Percentiles rank a stretch among this genome's conserved stretches.
Conservation (phyloP, 164 flowering plant species). For the Sextonia rubra region DNA sequence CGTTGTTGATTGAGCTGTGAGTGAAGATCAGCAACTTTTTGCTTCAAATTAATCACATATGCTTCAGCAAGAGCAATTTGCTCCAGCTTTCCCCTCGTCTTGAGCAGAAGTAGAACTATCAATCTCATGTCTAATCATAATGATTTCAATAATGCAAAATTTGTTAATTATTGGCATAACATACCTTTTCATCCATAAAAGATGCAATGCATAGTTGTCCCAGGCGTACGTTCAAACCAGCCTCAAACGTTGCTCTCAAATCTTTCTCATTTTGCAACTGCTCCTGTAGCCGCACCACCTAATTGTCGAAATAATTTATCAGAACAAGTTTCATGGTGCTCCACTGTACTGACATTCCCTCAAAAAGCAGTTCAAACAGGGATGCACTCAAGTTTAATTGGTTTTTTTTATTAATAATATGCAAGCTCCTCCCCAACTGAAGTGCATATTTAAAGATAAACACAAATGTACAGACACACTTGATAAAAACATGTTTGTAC, state of each 20-base stretch:
- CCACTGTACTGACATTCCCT: background rate
- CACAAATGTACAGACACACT: background rate
- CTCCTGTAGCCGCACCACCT: conserved; percentile 77
- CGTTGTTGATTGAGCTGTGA: conserved; percentile 48
- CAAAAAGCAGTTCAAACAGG: background rate
- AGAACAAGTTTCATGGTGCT: background rate
- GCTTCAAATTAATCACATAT: conserved; percentile 54
- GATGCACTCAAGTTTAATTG: background rate
- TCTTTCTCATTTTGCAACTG: conserved; percentile 74
- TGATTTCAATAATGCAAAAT: conserved; percentile 1
- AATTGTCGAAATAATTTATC: conserved; percentile 8
- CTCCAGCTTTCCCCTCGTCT: conserved; percentile 67
- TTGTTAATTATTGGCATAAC: conserved; percentile 13
- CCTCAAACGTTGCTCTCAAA: conserved; percentile 60
- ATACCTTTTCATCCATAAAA: conserved; percentile 60
- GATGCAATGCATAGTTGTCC: conserved; percentile 28
- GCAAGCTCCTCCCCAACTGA: background rate
- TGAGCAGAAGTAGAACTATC: conserved; percentile 19
- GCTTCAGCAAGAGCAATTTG: conserved; percentile 64
- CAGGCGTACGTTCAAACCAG: conserved; percentile 39
- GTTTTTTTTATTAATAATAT: no score
- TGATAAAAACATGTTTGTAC: no score
- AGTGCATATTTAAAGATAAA: background rate
- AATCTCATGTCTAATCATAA: conserved; percentile 3
- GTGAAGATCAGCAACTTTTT: conserved; percentile 65